These are phyloP conservation scores for Remersonia thermophila DNA, from an alignment of 2,329 filamentous ascomycete species.

Conservation along the genomic window DNA sequence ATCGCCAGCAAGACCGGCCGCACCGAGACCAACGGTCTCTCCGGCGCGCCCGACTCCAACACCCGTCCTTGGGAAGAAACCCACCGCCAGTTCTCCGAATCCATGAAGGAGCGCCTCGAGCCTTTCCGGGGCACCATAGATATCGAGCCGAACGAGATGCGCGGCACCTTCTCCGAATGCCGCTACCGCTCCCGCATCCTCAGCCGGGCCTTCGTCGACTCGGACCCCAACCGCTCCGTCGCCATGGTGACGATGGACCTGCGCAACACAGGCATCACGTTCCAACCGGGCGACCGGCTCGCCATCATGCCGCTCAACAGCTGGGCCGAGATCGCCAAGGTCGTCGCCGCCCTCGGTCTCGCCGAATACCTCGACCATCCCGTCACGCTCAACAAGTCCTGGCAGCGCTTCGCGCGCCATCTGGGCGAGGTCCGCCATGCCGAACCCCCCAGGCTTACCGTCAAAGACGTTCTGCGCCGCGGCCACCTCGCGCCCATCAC, in stretches of 20 bases:
- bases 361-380: conserved; percentile 32
- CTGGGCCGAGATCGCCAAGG: conserved; percentile 43
- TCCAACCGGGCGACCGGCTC: conserved; percentile 39
- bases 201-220: conserved; percentile 33
- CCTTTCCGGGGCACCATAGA: conserved; percentile 34
- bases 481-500: conserved; percentile 41
- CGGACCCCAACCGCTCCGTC: conserved; percentile 33
- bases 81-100: conserved; percentile 37
- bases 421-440: conserved; percentile 27
- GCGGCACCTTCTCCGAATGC: conserved; percentile 42
- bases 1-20: conserved; percentile 41
- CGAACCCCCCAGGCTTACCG: conserved; percentile 24
- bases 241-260: conserved; percentile 39
- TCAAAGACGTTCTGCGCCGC: conserved; percentile 37
- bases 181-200: conserved; percentile 36
- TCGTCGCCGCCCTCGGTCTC: conserved; percentile 38
- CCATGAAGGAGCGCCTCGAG: conserved; percentile 41
- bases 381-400: conserved; percentile 27
- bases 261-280: conserved; percentile 40
- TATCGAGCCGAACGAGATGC: conserved; percentile 40
- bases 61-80: conserved; percentile 38
- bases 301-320: conserved; percentile 43
- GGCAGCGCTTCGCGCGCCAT: conserved; percentile 37
- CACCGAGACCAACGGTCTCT: conserved; percentile 39
- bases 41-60: conserved; percentile 30